A percentile compares a stretch with the other conserved stretches of the same genome.
phyloP scores from a whole-genome alignment of 257 asterid genomes.

The Nicotiana noctiflora region DNA sequence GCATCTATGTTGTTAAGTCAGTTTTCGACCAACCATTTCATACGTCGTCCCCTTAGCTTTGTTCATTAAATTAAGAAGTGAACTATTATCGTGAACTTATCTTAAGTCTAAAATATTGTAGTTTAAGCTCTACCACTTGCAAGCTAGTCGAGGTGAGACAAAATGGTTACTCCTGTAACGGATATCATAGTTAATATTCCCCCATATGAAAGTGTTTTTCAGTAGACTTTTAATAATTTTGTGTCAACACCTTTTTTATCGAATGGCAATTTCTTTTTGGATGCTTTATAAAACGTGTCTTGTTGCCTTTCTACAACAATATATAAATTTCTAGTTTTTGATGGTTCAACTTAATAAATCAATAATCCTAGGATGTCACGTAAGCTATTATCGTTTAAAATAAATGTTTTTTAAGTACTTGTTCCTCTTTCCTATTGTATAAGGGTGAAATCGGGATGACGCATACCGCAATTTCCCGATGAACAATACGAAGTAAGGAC shows the following conservation, averaged over 20 bases:
- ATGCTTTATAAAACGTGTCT: background rate
- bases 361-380: too few species aligned
- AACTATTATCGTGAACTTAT: background rate
- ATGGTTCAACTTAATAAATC: background rate
- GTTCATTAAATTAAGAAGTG: background rate
- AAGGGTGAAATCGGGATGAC: too few species aligned
- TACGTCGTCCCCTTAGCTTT: background rate
- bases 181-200: background rate
- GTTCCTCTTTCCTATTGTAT: too few species aligned
- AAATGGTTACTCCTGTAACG: background rate
- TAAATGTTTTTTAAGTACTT: too few species aligned
- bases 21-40: background rate
- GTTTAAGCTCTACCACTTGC: background rate
- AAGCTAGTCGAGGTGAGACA: background rate
- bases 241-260: background rate
- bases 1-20: too few species aligned
- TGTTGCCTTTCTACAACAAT: background rate
- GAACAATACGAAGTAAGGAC: too few species aligned
- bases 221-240: background rate
- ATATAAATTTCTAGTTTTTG: background rate
- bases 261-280: background rate
- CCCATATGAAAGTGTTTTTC: background rate
- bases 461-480: too few species aligned
- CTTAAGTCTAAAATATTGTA: background rate
- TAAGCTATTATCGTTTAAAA: too few species aligned